Percentiles rank a stretch among this genome's conserved stretches.
Conservation (phyloP, 371 early-diverging fungal species). For the Mucor irregularis region DNA sequence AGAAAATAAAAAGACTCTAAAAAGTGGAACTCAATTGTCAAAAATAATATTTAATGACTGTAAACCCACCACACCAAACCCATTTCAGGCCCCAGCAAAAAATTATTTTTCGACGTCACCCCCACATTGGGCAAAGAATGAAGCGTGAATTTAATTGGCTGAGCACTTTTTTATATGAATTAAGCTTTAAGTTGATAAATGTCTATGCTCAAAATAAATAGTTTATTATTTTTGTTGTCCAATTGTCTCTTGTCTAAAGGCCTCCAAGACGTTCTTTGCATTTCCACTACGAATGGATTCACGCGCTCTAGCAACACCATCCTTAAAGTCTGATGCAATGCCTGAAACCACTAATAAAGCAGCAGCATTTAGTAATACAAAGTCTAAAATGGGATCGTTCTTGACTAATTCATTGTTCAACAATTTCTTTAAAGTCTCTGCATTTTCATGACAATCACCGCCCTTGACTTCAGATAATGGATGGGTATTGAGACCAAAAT, state of each 20-base stretch:
- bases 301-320: slow-evolving; percentile 79
- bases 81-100: too few relatives aligned
- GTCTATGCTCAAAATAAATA: not conserved
- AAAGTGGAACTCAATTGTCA: too few relatives aligned
- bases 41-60: too few relatives aligned
- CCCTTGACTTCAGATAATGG: slow-evolving; percentile 78
- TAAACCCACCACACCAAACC: too few relatives aligned
- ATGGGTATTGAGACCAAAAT: slow-evolving; percentile 84
- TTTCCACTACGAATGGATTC: slow-evolving; percentile 72
- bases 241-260: slow-evolving; percentile 60
- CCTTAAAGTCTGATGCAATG: slow-evolving; percentile 68
- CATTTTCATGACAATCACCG: slow-evolving; percentile 77
- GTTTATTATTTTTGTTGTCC: too few relatives aligned
- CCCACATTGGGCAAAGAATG: too few relatives aligned
- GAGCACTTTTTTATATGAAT: too few relatives aligned
- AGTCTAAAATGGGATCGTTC: slow-evolving; percentile 80
- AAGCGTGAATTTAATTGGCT: too few relatives aligned
- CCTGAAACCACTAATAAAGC: slow-evolving; percentile 86
- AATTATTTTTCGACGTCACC: too few relatives aligned
- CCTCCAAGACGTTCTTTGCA: slow-evolving; percentile 64
- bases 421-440: slow-evolving; percentile 64
- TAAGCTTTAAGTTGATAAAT: too few relatives aligned
- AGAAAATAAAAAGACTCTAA: too few relatives aligned
- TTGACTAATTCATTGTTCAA: slow-evolving; percentile 60
- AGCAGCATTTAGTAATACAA: slow-evolving; percentile 88